phyloP scores from a whole-genome alignment of 768 basidiomycete species.

The Pisolithus albus region DNA sequence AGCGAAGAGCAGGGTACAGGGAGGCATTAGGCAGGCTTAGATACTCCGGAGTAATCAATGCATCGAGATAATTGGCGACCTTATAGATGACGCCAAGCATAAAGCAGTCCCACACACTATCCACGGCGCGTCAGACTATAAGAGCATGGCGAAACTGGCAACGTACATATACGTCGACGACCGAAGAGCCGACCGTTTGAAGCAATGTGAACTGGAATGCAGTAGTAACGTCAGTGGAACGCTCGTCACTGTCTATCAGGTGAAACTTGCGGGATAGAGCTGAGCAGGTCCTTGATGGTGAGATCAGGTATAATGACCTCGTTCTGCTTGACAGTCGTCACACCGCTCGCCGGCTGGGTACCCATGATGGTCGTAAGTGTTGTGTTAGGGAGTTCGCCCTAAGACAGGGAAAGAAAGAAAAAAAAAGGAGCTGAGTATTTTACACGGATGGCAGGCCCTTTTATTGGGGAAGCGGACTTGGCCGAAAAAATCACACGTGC shows the following conservation, averaged over 20 bases:
- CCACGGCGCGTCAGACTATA: slow-evolving; percentile 8
- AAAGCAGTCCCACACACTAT: slow-evolving; percentile 66
- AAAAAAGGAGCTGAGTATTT: not conserved
- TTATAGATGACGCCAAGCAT: slow-evolving; percentile 68
- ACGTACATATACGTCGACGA: slow-evolving; percentile 75
- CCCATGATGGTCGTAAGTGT: slow-evolving; percentile 17
- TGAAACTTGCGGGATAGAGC: slow-evolving; percentile 67
- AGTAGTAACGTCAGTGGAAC: not conserved
- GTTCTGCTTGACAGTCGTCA: slow-evolving; percentile 44
- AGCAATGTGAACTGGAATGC: slow-evolving; percentile 66
- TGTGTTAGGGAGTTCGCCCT: slow-evolving; percentile 4
- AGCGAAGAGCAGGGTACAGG: slow-evolving; percentile 54
- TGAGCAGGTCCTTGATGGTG: slow-evolving; percentile 79
- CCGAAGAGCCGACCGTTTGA: slow-evolving; percentile 77
- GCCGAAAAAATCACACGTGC: slow-evolving; percentile 19
- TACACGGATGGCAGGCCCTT: slow-evolving; percentile 5
- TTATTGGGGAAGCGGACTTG: slow-evolving; percentile 27
- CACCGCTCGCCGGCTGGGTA: slow-evolving; percentile 7
- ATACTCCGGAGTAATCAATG: slow-evolving; percentile 49
- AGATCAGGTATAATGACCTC: slow-evolving; percentile 73
- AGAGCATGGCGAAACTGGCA: not conserved
- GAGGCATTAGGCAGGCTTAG: slow-evolving; percentile 52
- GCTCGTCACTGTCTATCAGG: slow-evolving; percentile 2
- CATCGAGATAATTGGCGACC: slow-evolving; percentile 55
- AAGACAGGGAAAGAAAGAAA: not conserved